These are phyloP conservation scores for Fusarium irregulare DNA, from an alignment of 2,329 filamentous ascomycete genomes.

Conservation along the genomic window DNA sequence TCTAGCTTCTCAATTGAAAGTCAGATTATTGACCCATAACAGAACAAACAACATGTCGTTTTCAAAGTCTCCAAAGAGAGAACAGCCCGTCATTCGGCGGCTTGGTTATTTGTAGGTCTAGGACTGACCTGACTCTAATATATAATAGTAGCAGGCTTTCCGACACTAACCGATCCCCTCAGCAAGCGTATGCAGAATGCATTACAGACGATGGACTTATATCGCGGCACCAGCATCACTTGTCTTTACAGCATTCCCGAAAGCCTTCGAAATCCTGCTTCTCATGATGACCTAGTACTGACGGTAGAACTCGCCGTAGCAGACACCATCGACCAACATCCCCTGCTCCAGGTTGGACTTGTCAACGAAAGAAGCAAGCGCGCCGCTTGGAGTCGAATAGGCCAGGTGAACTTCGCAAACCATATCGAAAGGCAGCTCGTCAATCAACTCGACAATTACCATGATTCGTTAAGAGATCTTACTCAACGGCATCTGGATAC, in stretches of 20 bases:
- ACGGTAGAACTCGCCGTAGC: background rate
- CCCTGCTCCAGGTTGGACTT: background rate
- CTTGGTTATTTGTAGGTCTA: background rate
- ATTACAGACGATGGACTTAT: background rate
- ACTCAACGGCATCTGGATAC: background rate
- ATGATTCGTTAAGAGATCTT: background rate
- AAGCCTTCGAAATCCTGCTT: background rate
- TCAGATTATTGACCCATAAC: background rate
- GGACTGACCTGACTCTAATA: background rate
- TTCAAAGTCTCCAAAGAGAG: background rate
- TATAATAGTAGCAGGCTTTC: background rate
- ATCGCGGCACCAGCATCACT: background rate
- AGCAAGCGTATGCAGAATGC: background rate
- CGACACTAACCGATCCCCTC: background rate
- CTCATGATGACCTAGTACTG: background rate
- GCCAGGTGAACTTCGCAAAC: background rate
- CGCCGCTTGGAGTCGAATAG: background rate
- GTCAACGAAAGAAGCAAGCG: background rate
- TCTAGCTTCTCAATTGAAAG: background rate
- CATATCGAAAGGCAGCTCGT: background rate
- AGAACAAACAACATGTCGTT: background rate
- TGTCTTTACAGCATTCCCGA: background rate
- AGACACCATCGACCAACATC: background rate
- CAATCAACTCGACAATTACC: background rate
- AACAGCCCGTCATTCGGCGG: background rate